Conservation (phyloP, 2,329 filamentous ascomycete species). For the Coniella vitis region DNA sequence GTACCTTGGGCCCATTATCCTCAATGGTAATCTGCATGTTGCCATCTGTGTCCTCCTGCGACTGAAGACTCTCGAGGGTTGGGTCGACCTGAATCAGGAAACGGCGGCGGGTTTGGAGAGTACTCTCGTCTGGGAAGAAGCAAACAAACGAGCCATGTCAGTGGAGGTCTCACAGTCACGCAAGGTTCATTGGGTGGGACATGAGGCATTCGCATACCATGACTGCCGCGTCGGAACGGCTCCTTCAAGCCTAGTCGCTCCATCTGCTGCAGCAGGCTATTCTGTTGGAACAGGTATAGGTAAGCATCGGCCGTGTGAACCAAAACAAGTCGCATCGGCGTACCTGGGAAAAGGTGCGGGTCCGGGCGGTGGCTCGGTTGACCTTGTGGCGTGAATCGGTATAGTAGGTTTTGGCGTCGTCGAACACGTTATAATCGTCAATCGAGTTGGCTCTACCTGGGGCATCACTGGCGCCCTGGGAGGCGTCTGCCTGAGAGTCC, state of each 20-base stretch:
- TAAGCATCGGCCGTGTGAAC: slow-evolving; percentile 22
- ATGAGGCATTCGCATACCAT: slow-evolving; percentile 35
- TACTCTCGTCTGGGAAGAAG: slow-evolving; percentile 59
- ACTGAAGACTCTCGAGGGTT: slow-evolving; percentile 71
- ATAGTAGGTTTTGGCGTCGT: slow-evolving; percentile 55
- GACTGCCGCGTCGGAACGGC: slow-evolving; percentile 52
- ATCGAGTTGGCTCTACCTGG: slow-evolving; percentile 28
- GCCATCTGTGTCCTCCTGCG: slow-evolving; percentile 84
- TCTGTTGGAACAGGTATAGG: slow-evolving; percentile 29
- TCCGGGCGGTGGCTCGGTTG: slow-evolving; percentile 39
- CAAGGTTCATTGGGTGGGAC: background rate
- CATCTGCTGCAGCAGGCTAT: slow-evolving; percentile 46
- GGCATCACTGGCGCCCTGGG: slow-evolving; percentile 5
- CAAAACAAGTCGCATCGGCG: slow-evolving; percentile 5
- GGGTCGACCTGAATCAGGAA: slow-evolving; percentile 83
- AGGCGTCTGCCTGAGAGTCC: slow-evolving; percentile 6
- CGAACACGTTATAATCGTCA: slow-evolving; percentile 44
- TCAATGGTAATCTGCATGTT: slow-evolving; percentile 99
- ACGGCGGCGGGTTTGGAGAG: slow-evolving; percentile 58
- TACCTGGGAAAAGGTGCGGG: slow-evolving; percentile 52
- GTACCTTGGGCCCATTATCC: slow-evolving; percentile 83
- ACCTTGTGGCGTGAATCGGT: slow-evolving; percentile 47
- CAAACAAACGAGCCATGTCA: slow-evolving; percentile 1
- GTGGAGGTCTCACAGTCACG: background rate
- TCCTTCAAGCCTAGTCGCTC: slow-evolving; percentile 45